Conservation (phyloP, 371 early-diverging fungal species). For the Lichtheimia hyalospora region DNA sequence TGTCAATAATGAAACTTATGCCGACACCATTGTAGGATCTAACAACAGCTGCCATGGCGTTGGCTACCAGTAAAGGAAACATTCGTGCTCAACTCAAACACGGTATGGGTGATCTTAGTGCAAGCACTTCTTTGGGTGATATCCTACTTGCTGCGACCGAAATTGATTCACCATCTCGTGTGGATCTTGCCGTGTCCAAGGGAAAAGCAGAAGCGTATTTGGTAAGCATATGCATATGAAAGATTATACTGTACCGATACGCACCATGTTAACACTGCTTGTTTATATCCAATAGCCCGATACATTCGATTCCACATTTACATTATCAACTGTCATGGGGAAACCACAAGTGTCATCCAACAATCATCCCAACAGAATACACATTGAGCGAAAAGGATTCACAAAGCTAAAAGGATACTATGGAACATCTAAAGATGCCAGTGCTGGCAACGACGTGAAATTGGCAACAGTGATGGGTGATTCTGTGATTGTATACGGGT, state of each 20-base stretch:
- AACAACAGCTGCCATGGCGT: background rate
- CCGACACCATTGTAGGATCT: background rate
- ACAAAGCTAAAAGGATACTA: background rate
- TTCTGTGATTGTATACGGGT: background rate
- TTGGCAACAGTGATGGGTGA: background rate
- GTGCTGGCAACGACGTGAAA: background rate
- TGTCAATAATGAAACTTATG: background rate
- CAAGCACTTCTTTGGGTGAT: background rate
- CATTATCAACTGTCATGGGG: background rate
- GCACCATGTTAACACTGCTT: no score
- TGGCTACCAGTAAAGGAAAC: background rate
- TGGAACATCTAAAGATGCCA: background rate
- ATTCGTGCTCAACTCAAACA: background rate
- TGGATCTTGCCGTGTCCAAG: background rate
- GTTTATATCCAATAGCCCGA: background rate
- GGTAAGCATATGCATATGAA: background rate
- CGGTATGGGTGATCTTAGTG: background rate
- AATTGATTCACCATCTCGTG: background rate
- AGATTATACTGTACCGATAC: no score
- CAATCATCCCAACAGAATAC: background rate
- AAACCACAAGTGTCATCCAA: background rate
- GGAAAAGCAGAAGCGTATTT: background rate
- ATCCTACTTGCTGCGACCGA: background rate
- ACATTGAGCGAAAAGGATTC: background rate
- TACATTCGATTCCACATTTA: background rate